phyloP scores from a whole-genome alignment of 805 yeast genomes.

The Groenewaldozyma salmanticensis region DNA sequence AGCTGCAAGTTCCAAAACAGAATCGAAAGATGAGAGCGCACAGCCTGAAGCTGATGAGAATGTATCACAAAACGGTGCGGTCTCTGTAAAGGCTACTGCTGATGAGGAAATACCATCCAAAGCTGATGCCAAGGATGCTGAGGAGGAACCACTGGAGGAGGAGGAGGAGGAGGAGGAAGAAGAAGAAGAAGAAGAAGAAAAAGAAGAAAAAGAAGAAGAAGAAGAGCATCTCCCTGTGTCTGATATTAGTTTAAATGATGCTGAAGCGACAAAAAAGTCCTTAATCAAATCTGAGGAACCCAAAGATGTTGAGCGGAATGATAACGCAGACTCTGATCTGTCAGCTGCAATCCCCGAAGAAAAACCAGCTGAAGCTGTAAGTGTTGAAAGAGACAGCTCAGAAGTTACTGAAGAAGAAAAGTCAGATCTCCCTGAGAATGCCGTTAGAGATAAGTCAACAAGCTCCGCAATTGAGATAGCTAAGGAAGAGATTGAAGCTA shows the following conservation, averaged over 20 bases:
- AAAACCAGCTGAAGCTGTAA: no score
- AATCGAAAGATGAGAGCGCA: no score
- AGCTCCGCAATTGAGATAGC: neutral
- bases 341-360: no score
- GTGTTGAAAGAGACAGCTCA: neutral
- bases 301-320: no score
- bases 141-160: conserved; percentile 4
- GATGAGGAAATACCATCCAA: no score
- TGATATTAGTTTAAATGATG: neutral
- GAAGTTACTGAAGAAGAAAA: neutral
- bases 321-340: neutral
- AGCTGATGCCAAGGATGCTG: no score
- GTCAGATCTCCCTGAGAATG: neutral
- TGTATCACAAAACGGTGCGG: no score
- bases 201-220: neutral
- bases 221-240: neutral
- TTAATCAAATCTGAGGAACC: no score
- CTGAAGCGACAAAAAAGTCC: neutral
- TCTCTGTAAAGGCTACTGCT: no score
- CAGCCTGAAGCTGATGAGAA: no score
- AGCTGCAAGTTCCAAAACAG: neutral
- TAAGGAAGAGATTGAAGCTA: neutral
- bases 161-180: conserved; percentile 1
- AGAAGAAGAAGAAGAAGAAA: neutral
- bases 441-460: no score